These are phyloP conservation scores for Leccinum huronense DNA, from an alignment of 1,284 basidiomycete genomes.

Conservation along the genomic window DNA sequence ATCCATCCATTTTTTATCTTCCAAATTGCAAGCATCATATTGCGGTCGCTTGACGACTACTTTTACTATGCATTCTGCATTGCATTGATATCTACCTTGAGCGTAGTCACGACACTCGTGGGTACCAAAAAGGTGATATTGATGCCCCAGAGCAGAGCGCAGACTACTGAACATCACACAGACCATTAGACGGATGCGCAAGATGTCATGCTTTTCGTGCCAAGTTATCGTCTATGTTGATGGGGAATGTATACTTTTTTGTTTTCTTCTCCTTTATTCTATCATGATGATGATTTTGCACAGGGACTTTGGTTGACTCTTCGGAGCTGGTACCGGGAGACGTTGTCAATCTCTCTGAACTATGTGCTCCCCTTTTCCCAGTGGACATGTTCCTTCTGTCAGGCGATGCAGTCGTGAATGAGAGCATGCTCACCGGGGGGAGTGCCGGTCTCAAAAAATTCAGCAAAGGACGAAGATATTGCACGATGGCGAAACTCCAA, in stretches of 20 bases:
- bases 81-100: constrained; percentile 85
- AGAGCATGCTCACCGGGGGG: constrained; percentile 98
- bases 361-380: constrained; percentile 77
- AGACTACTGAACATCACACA: constrained; percentile 34
- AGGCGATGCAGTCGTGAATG: constrained; percentile 97
- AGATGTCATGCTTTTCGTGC: constrained; percentile 94
- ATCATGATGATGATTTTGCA: constrained; percentile 6
- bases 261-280: background rate
- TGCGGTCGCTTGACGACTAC: constrained; percentile 96
- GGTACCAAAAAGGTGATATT: constrained; percentile 83
- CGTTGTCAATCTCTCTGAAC: constrained; percentile 83
- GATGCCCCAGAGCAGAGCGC: background rate
- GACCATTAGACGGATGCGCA: constrained; percentile 93
- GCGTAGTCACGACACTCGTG: constrained; percentile 83
- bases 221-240: constrained; percentile 73
- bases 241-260: constrained; percentile 57
- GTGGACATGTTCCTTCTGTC: constrained; percentile 91
- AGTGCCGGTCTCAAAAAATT: constrained; percentile 90
- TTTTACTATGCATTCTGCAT: constrained; percentile 99
- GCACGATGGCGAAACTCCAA: constrained; percentile 66
- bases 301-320: constrained; percentile 78
- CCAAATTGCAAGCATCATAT: constrained; percentile 91
- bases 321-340: constrained; percentile 90
- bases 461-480: constrained; percentile 73
- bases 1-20: constrained; percentile 98